Percentiles rank a stretch among this genome's conserved stretches.
These are phyloP conservation scores for Saturnispora serradocipensis DNA, from an alignment of 805 yeast species.

Conservation along the genomic window DNA sequence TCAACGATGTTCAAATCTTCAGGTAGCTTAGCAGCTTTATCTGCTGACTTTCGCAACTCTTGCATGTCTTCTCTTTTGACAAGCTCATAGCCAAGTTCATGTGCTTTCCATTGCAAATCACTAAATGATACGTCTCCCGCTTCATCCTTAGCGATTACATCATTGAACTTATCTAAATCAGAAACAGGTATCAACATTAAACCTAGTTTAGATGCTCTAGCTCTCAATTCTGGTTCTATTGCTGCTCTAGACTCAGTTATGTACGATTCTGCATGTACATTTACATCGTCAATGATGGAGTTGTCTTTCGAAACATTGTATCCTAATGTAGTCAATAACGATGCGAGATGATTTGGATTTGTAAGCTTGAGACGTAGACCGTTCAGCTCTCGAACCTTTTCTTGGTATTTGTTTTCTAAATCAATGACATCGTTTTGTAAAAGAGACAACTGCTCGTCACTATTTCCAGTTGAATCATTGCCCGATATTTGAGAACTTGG, in stretches of 20 bases:
- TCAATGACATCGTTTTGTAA: constrained; percentile 9
- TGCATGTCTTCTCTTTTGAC: constrained; percentile 12
- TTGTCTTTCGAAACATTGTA: constrained; percentile 2
- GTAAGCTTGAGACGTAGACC: constrained; percentile 18
- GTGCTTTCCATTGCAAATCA: constrained; percentile 12
- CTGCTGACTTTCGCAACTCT: constrained; percentile 7
- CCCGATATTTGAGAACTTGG: not conserved
- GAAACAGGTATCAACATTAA: constrained; percentile 27
- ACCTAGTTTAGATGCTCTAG: constrained; percentile 27
- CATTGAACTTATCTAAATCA: constrained; percentile 16
- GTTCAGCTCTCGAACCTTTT: constrained; percentile 6
- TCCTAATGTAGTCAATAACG: constrained; percentile 8
- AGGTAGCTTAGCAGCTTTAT: constrained; percentile 8
- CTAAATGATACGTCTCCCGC: constrained; percentile 5
- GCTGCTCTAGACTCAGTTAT: constrained; percentile 1
- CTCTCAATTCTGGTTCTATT: constrained; percentile 9
- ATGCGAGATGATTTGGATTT: constrained; percentile 7
- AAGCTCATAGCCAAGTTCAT: constrained; percentile 15
- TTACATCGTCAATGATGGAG: not conserved
- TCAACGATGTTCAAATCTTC: constrained; percentile 10
- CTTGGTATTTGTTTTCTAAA: constrained; percentile 5
- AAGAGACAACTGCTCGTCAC: not conserved
- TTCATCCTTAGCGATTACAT: constrained; percentile 18
- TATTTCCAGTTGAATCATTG: not conserved
- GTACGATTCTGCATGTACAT: constrained; percentile 5